Evolutionary conservation across 2,329 filamentous ascomycete species (phyloP).

Genomic region (Botrytis hyacinthi): DNA sequence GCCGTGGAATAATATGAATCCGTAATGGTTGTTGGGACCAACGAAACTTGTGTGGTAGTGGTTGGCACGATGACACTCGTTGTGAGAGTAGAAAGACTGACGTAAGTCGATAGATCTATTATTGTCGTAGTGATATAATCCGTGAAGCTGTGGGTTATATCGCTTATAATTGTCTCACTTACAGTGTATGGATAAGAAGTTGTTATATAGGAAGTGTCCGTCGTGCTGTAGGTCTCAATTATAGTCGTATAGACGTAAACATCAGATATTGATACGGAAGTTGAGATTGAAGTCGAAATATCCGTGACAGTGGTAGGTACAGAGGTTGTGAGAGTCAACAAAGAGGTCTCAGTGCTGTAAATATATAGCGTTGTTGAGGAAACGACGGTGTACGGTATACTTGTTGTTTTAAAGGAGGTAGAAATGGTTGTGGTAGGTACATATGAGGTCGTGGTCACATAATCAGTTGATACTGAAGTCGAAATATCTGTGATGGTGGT

Average conservation of each 20-base stretch:
- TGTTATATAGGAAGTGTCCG: slow-evolving; percentile 8
- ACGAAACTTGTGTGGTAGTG: neutral
- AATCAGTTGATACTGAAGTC: slow-evolving; percentile 11
- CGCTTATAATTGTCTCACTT: slow-evolving; percentile 10
- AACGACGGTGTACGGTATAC: slow-evolving; percentile 11
- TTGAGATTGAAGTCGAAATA: slow-evolving; percentile 1
- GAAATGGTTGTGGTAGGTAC: neutral
- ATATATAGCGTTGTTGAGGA: slow-evolving; percentile 11
- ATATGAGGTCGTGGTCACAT: neutral
- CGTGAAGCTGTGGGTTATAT: slow-evolving; percentile 10
- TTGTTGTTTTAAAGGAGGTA: neutral
- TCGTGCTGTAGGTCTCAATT: slow-evolving; percentile 3
- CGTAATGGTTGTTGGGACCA: neutral
- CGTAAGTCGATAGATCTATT: neutral
- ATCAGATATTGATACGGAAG: slow-evolving; percentile 15
- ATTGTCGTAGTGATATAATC: slow-evolving; percentile 6
- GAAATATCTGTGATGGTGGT: slow-evolving; percentile 4
- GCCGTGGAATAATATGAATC: slow-evolving; percentile 4
- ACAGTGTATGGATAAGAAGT: slow-evolving; percentile 22
- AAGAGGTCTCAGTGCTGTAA: neutral
- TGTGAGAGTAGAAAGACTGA: slow-evolving; percentile 5
- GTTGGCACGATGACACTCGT: slow-evolving; percentile 7
- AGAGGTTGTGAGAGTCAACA: neutral
- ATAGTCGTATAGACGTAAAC: slow-evolving; percentile 13
- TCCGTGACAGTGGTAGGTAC: slow-evolving; percentile 10